phyloP scores from a whole-genome alignment of 768 basidiomycete species.

The Trametes gibbosa region DNA sequence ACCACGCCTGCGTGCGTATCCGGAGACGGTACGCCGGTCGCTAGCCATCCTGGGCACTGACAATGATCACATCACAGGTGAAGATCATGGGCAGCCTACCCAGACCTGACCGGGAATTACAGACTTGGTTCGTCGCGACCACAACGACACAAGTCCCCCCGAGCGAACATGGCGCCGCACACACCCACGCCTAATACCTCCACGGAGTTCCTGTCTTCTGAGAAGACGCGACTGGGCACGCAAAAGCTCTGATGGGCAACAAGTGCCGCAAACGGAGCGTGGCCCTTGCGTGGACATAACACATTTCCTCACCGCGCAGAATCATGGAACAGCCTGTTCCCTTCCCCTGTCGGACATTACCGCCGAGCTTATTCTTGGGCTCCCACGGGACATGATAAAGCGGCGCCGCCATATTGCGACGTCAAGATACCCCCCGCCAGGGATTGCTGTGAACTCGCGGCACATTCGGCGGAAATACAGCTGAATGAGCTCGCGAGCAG shows the following conservation, averaged over 20 bases:
- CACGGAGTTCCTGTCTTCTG: slow-evolving; percentile 5
- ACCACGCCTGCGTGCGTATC: too few relatives aligned
- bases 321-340: background rate
- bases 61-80: too few relatives aligned
- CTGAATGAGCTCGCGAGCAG: background rate
- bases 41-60: too few relatives aligned
- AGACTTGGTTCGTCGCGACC: too few relatives aligned
- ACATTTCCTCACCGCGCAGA: background rate
- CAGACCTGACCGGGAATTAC: too few relatives aligned
- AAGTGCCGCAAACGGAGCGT: slow-evolving; percentile 1
- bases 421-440: background rate
- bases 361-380: slow-evolving; percentile 5
- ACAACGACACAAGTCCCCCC: background rate
- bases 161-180: slow-evolving; percentile 13
- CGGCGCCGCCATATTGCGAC: background rate
- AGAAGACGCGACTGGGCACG: background rate
- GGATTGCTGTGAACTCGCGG: background rate
- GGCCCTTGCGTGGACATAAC: slow-evolving; percentile 8
- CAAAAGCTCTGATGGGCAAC: slow-evolving; percentile 2
- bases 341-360: too few relatives aligned
- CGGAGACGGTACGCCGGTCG: too few relatives aligned
- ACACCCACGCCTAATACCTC: slow-evolving; percentile 9
- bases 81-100: too few relatives aligned
- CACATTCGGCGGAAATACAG: background rate
- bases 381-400: slow-evolving; percentile 1